These are phyloP conservation scores for Pestalotiopsis sp. DNA, from an alignment of 2,329 filamentous ascomycete genomes.

Conservation along the genomic window DNA sequence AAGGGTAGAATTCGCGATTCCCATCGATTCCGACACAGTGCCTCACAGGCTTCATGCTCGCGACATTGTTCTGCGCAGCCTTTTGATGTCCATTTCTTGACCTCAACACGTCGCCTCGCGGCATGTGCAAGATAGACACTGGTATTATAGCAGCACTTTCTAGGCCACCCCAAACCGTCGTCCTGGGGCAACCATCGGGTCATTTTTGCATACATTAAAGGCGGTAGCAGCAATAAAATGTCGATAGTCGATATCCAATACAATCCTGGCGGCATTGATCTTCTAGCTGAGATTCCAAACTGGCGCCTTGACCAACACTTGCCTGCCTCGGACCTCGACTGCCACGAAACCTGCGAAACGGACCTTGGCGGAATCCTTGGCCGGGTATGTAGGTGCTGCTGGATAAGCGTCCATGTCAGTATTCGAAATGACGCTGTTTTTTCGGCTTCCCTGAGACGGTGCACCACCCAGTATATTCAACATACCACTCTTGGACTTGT, in stretches of 20 bases:
- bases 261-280: too few relatives aligned
- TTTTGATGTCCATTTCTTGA: neutral
- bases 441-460: constrained; percentile 30
- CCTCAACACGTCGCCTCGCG: too few relatives aligned
- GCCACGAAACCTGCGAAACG: constrained; percentile 77
- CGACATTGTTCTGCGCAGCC: neutral
- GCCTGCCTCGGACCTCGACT: constrained; percentile 75
- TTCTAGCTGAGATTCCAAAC: constrained; percentile 62
- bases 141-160: too few relatives aligned
- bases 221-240: neutral
- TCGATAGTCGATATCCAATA: neutral
- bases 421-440: constrained; percentile 39
- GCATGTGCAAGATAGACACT: too few relatives aligned
- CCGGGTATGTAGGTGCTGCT: constrained; percentile 35
- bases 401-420: constrained; percentile 42
- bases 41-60: neutral
- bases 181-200: neutral
- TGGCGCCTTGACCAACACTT: constrained; percentile 75
- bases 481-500: constrained; percentile 54
- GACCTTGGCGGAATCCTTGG: constrained; percentile 59
- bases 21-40: neutral
- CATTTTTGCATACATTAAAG: neutral
- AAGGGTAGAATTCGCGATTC: neutral
- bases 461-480: constrained; percentile 35
- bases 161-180: too few relatives aligned